Base-by-base conservation (phyloP, 2,329 filamentous ascomycete species). In the Fusarium graminum region DNA sequence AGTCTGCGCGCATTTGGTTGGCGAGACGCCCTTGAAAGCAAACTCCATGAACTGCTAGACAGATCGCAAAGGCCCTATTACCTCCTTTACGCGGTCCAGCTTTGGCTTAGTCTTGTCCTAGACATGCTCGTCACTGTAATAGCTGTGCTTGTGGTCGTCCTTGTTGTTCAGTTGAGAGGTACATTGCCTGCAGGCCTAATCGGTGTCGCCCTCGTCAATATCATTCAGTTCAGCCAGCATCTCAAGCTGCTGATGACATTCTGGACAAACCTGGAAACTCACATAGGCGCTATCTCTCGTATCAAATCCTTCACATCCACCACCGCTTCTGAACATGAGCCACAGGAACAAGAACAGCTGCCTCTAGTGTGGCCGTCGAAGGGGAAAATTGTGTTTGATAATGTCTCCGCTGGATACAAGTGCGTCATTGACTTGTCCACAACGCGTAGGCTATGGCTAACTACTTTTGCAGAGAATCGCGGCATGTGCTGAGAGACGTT, bases 311-410 rank as follows among this genome's bases (percentile, higher is more conserved):
- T 74, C 26, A 67, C 62, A 1, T 22, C 59, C 1, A 10, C 64
- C 1, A 69, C 67, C 3, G 36, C n/a, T 0, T 61, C 52, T 0
- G 70, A 73, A 14, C 54, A 67, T 7, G 58, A 66, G 17, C 52
- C 55, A 2, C 55, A 60, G 26, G 66, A 70, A 19, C 62, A 39
- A 4, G 47, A 67, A 7, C 51, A 69, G 3, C 56, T 65, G 29
- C 89, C 92, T 9, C 90, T 92, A 54, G 90, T 90, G 73, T 97
- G 94, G 94, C 94, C 94, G 13, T 86, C 91, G 17, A 85, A 92
- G 69, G 94, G 94, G 49, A 89, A 88, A 53, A 88, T 97, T 17
- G 84, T 90, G 41, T 96, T 97, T 79, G 88, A 92, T 72, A 91
- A 83, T 19, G 58, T 69, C 6, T 63, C 58, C 7, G 66, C 62